Evolutionary conservation across 371 early-diverging fungal genomes (phyloP).

Genomic region (Apophysomyces variabilis): DNA sequence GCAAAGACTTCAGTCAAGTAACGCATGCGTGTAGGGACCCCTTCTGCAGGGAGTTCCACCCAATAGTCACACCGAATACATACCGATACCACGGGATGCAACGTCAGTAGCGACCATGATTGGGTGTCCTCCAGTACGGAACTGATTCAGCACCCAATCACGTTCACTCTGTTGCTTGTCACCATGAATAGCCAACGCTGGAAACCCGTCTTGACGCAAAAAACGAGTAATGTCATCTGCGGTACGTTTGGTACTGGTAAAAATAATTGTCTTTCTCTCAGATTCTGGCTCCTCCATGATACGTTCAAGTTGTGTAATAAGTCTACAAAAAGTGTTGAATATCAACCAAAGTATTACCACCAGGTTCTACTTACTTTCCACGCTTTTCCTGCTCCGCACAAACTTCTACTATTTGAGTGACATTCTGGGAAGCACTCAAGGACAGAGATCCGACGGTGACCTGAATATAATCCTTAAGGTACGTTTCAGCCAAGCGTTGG

Average conservation of each 20-base stretch:
- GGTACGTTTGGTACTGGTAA: conserved; percentile 97
- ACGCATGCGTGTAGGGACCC: conserved; percentile 12
- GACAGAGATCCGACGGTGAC: conserved; percentile 98
- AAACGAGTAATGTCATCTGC: conserved; percentile 96
- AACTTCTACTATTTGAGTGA: conserved; percentile 93
- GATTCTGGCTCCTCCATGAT: conserved; percentile 79
- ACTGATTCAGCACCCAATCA: conserved; percentile 96
- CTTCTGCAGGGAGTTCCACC: conserved; percentile 19
- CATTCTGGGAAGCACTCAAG: conserved; percentile 93
- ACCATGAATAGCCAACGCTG: conserved; percentile 98
- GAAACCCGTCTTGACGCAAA: conserved; percentile 94
- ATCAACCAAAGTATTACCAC: background rate
- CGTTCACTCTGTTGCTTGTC: conserved; percentile 99
- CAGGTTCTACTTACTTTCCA: conserved; percentile 48
- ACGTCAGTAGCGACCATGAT: conserved; percentile 99
- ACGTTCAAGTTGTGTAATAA: conserved; percentile 74
- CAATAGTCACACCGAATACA: conserved; percentile 32
- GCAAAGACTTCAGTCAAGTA: conserved; percentile 10
- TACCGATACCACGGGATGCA: conserved; percentile 99
- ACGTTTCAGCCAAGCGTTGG: conserved; percentile 90
- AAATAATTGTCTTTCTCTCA: conserved; percentile 90
- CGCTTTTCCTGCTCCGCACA: conserved; percentile 90
- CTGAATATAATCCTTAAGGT: conserved; percentile 96
- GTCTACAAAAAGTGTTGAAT: conserved; percentile 23
- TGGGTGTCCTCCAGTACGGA: conserved; percentile 87